These are phyloP conservation scores for Pezicula radicicola DNA, from an alignment of 2,329 filamentous ascomycete species.

Conservation along the genomic window DNA sequence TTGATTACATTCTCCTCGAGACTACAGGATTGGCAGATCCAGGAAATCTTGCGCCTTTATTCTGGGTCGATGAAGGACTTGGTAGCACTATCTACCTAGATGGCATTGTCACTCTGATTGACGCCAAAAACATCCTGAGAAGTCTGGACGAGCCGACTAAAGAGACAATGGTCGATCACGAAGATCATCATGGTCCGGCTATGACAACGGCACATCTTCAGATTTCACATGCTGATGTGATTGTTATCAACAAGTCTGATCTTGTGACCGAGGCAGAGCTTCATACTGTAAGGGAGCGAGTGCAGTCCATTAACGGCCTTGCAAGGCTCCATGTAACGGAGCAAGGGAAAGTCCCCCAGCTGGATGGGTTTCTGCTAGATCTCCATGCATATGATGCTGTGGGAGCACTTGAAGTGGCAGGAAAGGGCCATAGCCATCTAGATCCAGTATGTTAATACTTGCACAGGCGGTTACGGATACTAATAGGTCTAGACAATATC, in stretches of 20 bases:
- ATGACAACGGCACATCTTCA: conserved; percentile 94
- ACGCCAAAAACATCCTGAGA: conserved; percentile 86
- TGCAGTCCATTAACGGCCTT: conserved; percentile 83
- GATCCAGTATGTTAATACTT: conserved; percentile 62
- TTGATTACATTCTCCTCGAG: conserved; percentile 97
- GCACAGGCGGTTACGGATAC: background rate
- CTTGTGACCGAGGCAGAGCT: conserved; percentile 72
- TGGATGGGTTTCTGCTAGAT: conserved; percentile 86
- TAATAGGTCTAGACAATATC: conserved; percentile 65
- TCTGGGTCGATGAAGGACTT: conserved; percentile 96
- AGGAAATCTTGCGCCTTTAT: conserved; percentile 90
- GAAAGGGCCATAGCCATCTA: conserved; percentile 84
- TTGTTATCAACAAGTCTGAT: conserved; percentile 92
- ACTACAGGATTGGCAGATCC: conserved; percentile 95
- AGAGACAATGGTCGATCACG: conserved; percentile 47
- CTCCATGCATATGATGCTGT: conserved; percentile 90
- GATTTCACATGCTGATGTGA: conserved; percentile 93
- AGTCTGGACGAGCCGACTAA: conserved; percentile 72
- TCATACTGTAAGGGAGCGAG: conserved; percentile 63
- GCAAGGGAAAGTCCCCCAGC: conserved; percentile 72
- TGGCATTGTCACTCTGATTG: conserved; percentile 92
- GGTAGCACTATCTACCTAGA: conserved; percentile 96
- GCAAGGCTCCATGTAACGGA: conserved; percentile 82
- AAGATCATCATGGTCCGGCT: conserved; percentile 56
- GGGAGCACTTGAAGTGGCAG: conserved; percentile 64